These are phyloP conservation scores for Stipa capillata DNA, from an alignment of 176 grass and related monocot genomes.

Conservation along the genomic window DNA sequence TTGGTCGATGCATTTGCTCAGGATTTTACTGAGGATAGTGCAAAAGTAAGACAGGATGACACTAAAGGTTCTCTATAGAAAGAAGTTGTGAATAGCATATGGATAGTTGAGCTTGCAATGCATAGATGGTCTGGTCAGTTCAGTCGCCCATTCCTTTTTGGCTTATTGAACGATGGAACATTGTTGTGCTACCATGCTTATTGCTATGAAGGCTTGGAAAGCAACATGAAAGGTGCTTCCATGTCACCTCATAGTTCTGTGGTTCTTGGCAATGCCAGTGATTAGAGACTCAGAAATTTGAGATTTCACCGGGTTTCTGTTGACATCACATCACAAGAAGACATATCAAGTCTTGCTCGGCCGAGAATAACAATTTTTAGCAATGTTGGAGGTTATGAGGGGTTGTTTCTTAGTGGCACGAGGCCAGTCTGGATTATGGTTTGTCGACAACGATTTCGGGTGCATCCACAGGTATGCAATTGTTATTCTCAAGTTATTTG, in stretches of 20 bases:
- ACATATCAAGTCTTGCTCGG: constrained; percentile 37
- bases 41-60: constrained; percentile 8
- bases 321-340: constrained; percentile 55
- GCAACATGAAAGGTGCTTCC: constrained; percentile 16
- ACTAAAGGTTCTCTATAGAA: constrained; percentile 43
- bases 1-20: constrained; percentile 50
- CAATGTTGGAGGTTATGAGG: constrained; percentile 84
- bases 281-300: constrained; percentile 64
- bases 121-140: constrained; percentile 80
- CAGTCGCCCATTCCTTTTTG: constrained; percentile 81
- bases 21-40: not conserved
- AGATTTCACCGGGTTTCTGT: constrained; percentile 69
- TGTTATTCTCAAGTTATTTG: not conserved
- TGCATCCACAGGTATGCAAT: constrained; percentile 75
- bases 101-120: constrained; percentile 81
- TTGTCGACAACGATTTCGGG: constrained; percentile 73
- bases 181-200: constrained; percentile 82
- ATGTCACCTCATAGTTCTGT: constrained; percentile 30
- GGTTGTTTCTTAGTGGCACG: constrained; percentile 75
- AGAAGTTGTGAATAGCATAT: constrained; percentile 48
- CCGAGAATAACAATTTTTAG: constrained; percentile 83
- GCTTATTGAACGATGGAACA: constrained; percentile 84
- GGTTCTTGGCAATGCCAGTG: constrained; percentile 38
- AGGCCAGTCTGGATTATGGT: constrained; percentile 91
- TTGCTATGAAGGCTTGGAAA: constrained; percentile 57